A percentile compares a stretch with the other conserved stretches of the same genome.
phyloP scores from a whole-genome alignment of 441 rosid genomes.

The Populus hybrid region DNA sequence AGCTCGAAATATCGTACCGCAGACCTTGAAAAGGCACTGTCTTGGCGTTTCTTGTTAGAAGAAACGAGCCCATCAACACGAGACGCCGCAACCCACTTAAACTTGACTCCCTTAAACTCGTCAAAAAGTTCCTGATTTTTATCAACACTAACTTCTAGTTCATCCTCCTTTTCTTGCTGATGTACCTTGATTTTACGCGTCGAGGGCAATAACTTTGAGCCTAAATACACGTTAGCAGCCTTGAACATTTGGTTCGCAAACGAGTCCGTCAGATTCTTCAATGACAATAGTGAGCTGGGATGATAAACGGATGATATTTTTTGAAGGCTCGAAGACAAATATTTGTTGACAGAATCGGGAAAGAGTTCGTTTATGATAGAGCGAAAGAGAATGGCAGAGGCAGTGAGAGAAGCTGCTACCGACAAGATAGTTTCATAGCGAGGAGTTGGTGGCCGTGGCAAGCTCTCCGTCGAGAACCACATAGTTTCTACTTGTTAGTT shows the following conservation, averaged over 20 bases:
- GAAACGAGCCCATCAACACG: not conserved
- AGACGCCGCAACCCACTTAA: conserved; percentile 31
- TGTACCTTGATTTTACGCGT: conserved; percentile 29
- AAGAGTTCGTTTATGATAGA: conserved; percentile 28
- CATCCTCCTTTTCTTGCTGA: conserved; percentile 37
- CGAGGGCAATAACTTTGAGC: conserved; percentile 27
- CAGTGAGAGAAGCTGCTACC: conserved; percentile 31
- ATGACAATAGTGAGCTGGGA: conserved; percentile 34
- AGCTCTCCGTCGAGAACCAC: not conserved
- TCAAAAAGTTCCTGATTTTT: conserved; percentile 36
- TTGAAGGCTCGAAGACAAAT: conserved; percentile 14
- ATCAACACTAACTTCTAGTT: conserved; percentile 24
- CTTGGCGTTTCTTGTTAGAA: conserved; percentile 14
- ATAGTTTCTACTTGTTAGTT: not conserved
- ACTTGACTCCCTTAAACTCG: conserved; percentile 28
- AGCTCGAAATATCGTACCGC: conserved; percentile 34
- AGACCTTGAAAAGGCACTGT: conserved; percentile 4
- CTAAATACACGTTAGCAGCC: conserved; percentile 38
- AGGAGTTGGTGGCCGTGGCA: conserved; percentile 2
- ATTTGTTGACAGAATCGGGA: conserved; percentile 24
- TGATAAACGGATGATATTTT: conserved; percentile 22
- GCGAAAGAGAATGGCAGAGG: conserved; percentile 28
- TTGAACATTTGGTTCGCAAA: conserved; percentile 32
- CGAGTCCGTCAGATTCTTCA: conserved; percentile 45
- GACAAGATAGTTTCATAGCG: conserved; percentile 20